These are phyloP conservation scores for Circinella minor DNA, from an alignment of 371 early-diverging fungal species.

Conservation along the genomic window DNA sequence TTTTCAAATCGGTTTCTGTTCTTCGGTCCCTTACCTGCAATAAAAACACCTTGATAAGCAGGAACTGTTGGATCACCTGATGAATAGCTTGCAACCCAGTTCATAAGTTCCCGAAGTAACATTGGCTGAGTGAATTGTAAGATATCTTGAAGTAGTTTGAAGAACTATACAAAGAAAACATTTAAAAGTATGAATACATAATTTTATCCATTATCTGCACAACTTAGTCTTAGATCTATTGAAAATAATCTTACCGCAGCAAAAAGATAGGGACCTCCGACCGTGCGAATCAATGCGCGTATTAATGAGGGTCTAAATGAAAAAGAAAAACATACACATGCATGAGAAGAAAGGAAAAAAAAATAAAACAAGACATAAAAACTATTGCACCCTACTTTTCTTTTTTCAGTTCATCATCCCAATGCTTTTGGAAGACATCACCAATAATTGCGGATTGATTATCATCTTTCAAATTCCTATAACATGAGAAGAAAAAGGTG, in stretches of 20 bases:
- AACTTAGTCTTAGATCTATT: too few relatives aligned
- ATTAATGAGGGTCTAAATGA: conserved; percentile 72
- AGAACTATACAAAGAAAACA: conserved; percentile 73
- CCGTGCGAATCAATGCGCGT: conserved; percentile 62
- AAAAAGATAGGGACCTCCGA: conserved; percentile 72
- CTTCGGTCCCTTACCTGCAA: conserved; percentile 44
- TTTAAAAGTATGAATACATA: neutral
- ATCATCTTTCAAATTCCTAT: conserved; percentile 60
- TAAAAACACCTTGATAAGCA: conserved; percentile 65
- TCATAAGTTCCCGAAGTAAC: conserved; percentile 75
- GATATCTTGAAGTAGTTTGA: conserved; percentile 83
- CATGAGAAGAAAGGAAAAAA: neutral
- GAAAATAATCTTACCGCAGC: conserved; percentile 51
- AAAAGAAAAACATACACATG: neutral
- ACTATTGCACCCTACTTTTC: conserved; percentile 41
- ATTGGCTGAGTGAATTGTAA: conserved; percentile 88
- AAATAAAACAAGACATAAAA: neutral
- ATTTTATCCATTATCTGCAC: too few relatives aligned
- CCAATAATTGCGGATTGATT: conserved; percentile 74
- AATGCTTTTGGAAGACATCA: conserved; percentile 66
- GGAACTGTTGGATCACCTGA: conserved; percentile 45
- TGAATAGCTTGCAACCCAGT: conserved; percentile 69
- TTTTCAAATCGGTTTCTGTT: too few relatives aligned
- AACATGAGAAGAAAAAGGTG: neutral
- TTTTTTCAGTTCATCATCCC: conserved; percentile 71